Percentiles rank a stretch among this genome's conserved stretches.
These are phyloP conservation scores for Tuber indicum DNA, from an alignment of 495 filamentous ascomycete species.

Conservation along the genomic window DNA sequence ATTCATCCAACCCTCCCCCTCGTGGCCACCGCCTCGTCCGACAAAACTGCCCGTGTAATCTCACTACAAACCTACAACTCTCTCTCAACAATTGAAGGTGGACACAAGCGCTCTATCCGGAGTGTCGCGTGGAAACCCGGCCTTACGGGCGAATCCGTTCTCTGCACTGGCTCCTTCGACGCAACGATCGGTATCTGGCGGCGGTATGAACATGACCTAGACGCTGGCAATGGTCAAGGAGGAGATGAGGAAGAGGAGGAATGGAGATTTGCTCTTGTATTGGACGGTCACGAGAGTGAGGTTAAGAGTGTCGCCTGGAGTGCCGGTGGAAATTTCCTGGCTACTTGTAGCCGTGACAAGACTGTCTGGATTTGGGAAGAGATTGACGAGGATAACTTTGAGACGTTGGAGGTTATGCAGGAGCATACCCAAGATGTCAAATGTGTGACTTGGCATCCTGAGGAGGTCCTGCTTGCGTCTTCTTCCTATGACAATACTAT, in stretches of 20 bases:
- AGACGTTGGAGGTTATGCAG: slow-evolving; percentile 87
- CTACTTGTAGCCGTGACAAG: slow-evolving; percentile 87
- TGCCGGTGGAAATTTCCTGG: slow-evolving; percentile 69
- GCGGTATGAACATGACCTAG: slow-evolving; percentile 52
- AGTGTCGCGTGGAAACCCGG: slow-evolving; percentile 77
- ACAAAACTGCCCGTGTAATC: slow-evolving; percentile 80
- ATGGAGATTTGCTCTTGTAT: slow-evolving; percentile 78
- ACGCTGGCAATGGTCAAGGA: slow-evolving; percentile 23
- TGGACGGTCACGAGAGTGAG: slow-evolving; percentile 91
- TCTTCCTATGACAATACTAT: slow-evolving; percentile 89
- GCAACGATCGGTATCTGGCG: slow-evolving; percentile 84
- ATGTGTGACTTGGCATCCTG: slow-evolving; percentile 81
- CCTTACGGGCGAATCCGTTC: slow-evolving; percentile 55
- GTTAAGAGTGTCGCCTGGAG: slow-evolving; percentile 82
- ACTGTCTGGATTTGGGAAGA: slow-evolving; percentile 99
- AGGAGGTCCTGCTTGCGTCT: slow-evolving; percentile 67
- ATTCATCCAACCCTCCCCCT: slow-evolving; percentile 84
- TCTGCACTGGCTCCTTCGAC: slow-evolving; percentile 91
- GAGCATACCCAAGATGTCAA: slow-evolving; percentile 96
- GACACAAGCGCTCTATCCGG: slow-evolving; percentile 81
- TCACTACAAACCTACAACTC: slow-evolving; percentile 71
- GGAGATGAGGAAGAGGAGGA: slow-evolving; percentile 62
- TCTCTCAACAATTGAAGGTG: slow-evolving; percentile 71
- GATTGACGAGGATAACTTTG: slow-evolving; percentile 82
- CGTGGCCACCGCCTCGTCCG: slow-evolving; percentile 77